Percentiles rank a stretch among this genome's conserved stretches.
phyloP scores from a whole-genome alignment of 73 alveolate species.

The Uronychia binucleata region DNA sequence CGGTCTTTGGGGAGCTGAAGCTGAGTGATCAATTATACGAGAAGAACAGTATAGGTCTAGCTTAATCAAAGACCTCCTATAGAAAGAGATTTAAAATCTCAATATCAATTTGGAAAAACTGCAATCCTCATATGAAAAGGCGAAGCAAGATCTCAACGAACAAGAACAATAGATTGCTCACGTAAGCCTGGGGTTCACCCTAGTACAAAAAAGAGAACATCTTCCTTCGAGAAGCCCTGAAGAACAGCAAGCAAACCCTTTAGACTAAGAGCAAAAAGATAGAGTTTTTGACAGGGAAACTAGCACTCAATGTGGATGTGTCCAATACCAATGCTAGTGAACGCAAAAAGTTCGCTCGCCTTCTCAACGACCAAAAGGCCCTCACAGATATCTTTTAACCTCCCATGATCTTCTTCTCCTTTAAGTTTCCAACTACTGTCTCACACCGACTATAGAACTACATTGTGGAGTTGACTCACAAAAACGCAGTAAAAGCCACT shows the following conservation, averaged over 20 bases:
- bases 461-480: conserved; percentile 6
- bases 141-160: background rate
- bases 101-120: conserved; percentile 16
- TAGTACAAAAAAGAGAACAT: background rate
- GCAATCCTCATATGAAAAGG: conserved; percentile 16
- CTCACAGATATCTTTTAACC: no score
- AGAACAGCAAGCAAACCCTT: background rate
- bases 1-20: conserved; percentile 58
- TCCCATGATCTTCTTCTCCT: no score
- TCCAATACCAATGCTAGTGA: conserved; percentile 19
- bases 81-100: conserved; percentile 1
- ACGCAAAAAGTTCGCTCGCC: conserved; percentile 22
- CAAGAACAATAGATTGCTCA: conserved; percentile 11
- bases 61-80: conserved; percentile 14
- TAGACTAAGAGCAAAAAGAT: background rate
- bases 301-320: background rate
- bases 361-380: background rate
- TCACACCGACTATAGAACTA: conserved; percentile 6
- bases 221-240: background rate
- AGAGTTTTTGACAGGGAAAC: conserved; percentile 11
- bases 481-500: conserved; percentile 11
- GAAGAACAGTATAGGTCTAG: background rate
- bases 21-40: conserved; percentile 49
- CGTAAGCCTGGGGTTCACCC: background rate
- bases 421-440: no score